Conservation (phyloP, 148 eudicot genomes). For the Gaultheria prostrata region DNA sequence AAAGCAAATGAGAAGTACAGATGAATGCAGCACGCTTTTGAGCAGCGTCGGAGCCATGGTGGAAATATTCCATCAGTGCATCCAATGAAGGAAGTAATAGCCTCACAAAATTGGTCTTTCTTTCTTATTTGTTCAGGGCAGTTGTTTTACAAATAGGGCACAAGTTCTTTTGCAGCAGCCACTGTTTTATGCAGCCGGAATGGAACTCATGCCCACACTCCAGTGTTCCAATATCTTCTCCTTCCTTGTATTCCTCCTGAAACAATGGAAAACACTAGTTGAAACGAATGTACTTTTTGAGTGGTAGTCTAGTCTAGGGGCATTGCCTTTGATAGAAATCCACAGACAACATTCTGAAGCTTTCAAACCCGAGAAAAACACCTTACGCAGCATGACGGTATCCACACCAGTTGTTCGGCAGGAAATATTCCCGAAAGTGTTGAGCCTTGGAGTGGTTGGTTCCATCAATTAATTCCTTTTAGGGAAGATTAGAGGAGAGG, state of each 20-base stretch:
- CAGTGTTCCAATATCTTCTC: slow-evolving; percentile 67
- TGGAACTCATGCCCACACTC: slow-evolving; percentile 95
- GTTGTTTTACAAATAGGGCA: slow-evolving; percentile 96
- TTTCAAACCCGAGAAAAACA: not conserved
- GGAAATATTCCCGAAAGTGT: not conserved
- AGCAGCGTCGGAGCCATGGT: not conserved
- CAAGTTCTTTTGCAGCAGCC: slow-evolving; percentile 81
- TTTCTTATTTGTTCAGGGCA: slow-evolving; percentile 42
- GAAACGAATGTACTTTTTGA: not conserved
- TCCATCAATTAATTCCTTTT: not conserved
- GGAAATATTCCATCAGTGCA: not conserved
- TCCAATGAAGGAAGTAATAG: not conserved
- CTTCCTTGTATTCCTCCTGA: slow-evolving; percentile 81
- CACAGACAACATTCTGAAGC: not conserved
- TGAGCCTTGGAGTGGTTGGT: not conserved
- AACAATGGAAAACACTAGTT: not conserved
- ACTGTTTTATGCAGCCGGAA: slow-evolving; percentile 71
- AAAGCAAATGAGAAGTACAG: slow-evolving; percentile 8
- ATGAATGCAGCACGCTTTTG: slow-evolving; percentile 9
- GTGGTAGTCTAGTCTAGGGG: not conserved
- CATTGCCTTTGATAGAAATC: not conserved
- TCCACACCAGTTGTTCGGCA: not conserved
- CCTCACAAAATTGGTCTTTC: not conserved
- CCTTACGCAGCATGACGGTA: not conserved
- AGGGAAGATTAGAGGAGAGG: not conserved